Base-by-base conservation (phyloP, 805 yeast species). In the Metahyphopichia silvanorum region DNA sequence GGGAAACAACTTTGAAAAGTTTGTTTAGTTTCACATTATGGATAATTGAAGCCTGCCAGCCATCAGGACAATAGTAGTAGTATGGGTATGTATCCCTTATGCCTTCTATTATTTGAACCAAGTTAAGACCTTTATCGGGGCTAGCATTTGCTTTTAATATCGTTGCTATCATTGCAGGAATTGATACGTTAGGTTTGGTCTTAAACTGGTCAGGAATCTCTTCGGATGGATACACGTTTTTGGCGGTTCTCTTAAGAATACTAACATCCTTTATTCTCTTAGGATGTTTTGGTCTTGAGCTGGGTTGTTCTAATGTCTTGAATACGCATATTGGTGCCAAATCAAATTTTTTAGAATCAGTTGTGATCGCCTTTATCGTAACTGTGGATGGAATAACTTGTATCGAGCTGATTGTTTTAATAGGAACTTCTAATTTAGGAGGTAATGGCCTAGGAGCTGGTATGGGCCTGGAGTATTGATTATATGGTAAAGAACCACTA, bases 1-100 rank as follows among this genome's bases (percentile, higher is more conserved):
- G 78, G 33, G 31, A 36, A 11, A 84, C 81, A 50, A 84, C 84
- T 33, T 77, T 71, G 63, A 91, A 93, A 5, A 91, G 80, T 60
- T 86, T 87, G 60, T 88, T 88, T 44, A 87, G 69, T 15, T 91
- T 82, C 24, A 93, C 67, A 48, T 88, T 89, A 60, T 93, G 98
- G 32, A 94, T 75, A 13, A 93, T 95, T 0, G 94, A 79, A 51
- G 86, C 82, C 62, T 93, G 98, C 98, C 98, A 93, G 3, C 98
- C 98, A 56, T 88, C 95, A 0, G 95, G 91, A 49, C 97, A 89
- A 59, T 86, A 91, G 47, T 81, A 76, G 61, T 86, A 93, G 63
- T 86, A 93, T 2, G 98, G 98, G 58, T 83, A 91, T 9, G 85
- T 57, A 27, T 86, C 94, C 56, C 85, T 84, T 30, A 93, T 88